Conservation (phyloP, 345 rosid species). For the Dipteronia sinensis region DNA sequence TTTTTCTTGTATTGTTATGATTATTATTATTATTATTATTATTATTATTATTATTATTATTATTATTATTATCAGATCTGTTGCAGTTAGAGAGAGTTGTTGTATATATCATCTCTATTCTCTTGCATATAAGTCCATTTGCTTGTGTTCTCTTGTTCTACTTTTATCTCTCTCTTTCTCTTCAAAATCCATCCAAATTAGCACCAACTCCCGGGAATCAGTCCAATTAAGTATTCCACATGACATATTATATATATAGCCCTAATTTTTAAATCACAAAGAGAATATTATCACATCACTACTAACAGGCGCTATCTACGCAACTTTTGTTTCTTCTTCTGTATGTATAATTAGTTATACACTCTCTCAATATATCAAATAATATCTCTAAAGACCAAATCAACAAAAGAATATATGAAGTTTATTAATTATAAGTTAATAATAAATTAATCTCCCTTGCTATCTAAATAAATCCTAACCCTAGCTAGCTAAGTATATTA, state of each 20-base stretch:
- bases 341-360: conserved; percentile 13
- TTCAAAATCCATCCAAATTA: conserved; percentile 63
- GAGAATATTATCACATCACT: conserved; percentile 59
- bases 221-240: conserved; percentile 46
- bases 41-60: conserved; percentile 37
- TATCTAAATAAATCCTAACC: conserved; percentile 23
- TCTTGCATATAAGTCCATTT: conserved; percentile 49
- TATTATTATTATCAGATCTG: conserved; percentile 39
- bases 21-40: conserved; percentile 21
- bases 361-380: conserved; percentile 10
- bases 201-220: conserved; percentile 70
- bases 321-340: conserved; percentile 51
- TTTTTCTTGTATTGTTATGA: conserved; percentile 48
- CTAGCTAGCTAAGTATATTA: background rate
- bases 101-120: conserved; percentile 2
- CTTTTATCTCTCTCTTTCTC: conserved; percentile 28
- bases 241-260: conserved; percentile 7
- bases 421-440: background rate
- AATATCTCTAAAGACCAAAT: background rate
- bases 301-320: conserved; percentile 37
- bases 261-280: conserved; percentile 21
- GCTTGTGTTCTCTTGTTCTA: conserved; percentile 44
- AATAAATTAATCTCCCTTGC: background rate
- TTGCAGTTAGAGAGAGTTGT: conserved; percentile 15
- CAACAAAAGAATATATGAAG: background rate